These are phyloP conservation scores for Neoscytalidium dimidiatum DNA, from an alignment of 2,329 filamentous ascomycete species.

Conservation along the genomic window DNA sequence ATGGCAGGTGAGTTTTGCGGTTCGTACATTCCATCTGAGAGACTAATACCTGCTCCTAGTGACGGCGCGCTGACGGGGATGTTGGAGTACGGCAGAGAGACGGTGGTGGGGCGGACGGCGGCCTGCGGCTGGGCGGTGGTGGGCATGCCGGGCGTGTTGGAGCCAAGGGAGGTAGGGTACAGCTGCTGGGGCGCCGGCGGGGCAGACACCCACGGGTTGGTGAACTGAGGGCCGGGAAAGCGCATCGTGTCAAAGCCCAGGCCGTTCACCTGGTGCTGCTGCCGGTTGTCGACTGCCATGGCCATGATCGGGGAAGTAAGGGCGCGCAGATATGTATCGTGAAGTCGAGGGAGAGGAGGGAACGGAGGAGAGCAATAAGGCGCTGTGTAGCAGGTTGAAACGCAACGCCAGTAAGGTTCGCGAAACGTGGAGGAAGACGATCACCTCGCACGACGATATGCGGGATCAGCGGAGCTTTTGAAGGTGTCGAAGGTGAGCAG, in stretches of 20 bases:
- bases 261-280: conserved; percentile 65
- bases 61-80: conserved; percentile 70
- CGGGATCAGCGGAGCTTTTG: conserved; percentile 53
- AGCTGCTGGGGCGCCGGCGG: conserved; percentile 59
- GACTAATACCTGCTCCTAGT: conserved; percentile 68
- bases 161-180: conserved; percentile 67
- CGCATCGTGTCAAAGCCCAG: conserved; percentile 82
- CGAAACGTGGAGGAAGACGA: conserved; percentile 53
- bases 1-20: conserved; percentile 69
- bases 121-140: conserved; percentile 58
- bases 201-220: conserved; percentile 79
- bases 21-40: conserved; percentile 62
- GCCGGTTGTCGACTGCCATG: conserved; percentile 91
- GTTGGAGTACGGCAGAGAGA: conserved; percentile 71
- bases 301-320: conserved; percentile 62
- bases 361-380: conserved; percentile 18
- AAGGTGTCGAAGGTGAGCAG: conserved; percentile 34
- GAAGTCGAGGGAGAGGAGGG: conserved; percentile 19
- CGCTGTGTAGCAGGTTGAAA: conserved; percentile 33
- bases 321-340: conserved; percentile 19
- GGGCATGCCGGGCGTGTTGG: conserved; percentile 60
- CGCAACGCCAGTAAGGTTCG: conserved; percentile 35
- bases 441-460: conserved; percentile 42
- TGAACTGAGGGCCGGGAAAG: conserved; percentile 74
- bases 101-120: conserved; percentile 60